phyloP scores from a whole-genome alignment of 2,329 filamentous ascomycete species.

The Sclerotiophoma versabilis region DNA sequence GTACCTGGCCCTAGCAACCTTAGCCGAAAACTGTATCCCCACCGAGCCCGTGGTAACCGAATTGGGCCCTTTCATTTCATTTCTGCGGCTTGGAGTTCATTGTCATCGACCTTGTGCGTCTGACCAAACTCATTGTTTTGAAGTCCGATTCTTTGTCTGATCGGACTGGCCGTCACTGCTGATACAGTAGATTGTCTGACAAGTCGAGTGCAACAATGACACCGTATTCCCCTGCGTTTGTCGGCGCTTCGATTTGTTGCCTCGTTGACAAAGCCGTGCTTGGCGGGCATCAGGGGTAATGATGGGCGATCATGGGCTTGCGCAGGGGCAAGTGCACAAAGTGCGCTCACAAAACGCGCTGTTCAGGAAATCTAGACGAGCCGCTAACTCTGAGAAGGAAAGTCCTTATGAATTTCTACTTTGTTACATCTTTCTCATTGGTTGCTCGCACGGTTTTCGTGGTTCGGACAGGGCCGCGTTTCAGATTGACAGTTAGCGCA shows the following conservation, averaged over 20 bases:
- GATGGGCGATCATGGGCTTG: slow-evolving; percentile 28
- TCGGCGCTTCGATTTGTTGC: slow-evolving; percentile 28
- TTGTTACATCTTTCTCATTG: slow-evolving; percentile 20
- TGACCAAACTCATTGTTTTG: slow-evolving; percentile 22
- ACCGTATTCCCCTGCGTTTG: slow-evolving; percentile 1
- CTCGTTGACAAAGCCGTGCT: slow-evolving; percentile 22
- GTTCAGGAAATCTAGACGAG: slow-evolving; percentile 26
- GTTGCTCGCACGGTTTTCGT: slow-evolving; percentile 7
- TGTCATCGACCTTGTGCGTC: slow-evolving; percentile 17
- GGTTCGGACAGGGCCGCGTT: slow-evolving; percentile 27
- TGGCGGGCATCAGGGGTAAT: slow-evolving; percentile 33
- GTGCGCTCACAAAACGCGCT: slow-evolving; percentile 24
- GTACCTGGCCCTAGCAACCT: slow-evolving; percentile 29
- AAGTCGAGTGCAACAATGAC: slow-evolving; percentile 11
- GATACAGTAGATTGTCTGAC: slow-evolving; percentile 3
- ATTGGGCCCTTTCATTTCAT: slow-evolving; percentile 38
- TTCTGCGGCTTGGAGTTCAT: slow-evolving; percentile 21
- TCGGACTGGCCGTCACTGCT: slow-evolving; percentile 19
- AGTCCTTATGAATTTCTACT: slow-evolving; percentile 12
- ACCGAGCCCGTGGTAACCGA: slow-evolving; percentile 28
- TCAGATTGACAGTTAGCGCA: slow-evolving; percentile 28
- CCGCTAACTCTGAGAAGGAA: slow-evolving; percentile 22
- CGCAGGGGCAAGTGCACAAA: slow-evolving; percentile 26
- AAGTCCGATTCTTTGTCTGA: slow-evolving; percentile 12
- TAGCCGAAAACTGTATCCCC: slow-evolving; percentile 23